Percentiles rank a stretch among this genome's conserved stretches.
Evolutionary conservation across 169 alveolate genomes (phyloP).

Genomic region (Perkinsus chesapeaki): DNA sequence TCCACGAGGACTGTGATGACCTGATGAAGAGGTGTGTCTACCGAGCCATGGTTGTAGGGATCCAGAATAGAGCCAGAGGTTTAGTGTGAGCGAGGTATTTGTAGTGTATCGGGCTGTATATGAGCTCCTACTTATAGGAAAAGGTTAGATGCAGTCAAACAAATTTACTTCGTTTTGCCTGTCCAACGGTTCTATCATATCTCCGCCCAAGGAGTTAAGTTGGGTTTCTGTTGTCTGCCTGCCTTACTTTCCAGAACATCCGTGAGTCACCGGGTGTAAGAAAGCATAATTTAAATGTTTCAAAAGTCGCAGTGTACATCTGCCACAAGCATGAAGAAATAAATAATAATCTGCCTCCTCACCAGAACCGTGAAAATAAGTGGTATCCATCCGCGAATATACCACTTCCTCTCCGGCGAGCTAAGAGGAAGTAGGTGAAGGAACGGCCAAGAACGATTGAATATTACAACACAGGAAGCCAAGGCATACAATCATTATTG

Average conservation of each 20-base stretch:
- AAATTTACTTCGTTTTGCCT: too few relatives aligned
- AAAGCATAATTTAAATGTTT: neutral
- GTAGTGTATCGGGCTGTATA: too few relatives aligned
- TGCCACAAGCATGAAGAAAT: neutral
- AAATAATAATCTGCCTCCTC: neutral
- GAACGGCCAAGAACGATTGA: neutral
- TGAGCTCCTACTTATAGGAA: too few relatives aligned
- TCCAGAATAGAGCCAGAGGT: too few relatives aligned
- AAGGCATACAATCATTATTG: neutral
- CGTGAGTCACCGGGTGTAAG: neutral
- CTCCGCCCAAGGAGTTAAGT: too few relatives aligned
- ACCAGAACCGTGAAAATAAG: neutral
- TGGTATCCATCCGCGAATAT: neutral
- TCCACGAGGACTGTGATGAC: neutral
- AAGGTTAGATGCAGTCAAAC: too few relatives aligned
- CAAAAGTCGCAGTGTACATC: neutral
- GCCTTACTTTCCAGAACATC: neutral
- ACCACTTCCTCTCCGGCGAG: neutral
- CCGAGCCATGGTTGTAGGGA: too few relatives aligned
- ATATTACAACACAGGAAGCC: neutral
- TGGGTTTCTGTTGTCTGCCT: too few relatives aligned
- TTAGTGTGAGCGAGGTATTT: too few relatives aligned
- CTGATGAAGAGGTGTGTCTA: too few relatives aligned
- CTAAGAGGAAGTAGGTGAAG: neutral
- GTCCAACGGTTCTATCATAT: too few relatives aligned